Conservation (phyloP, 2,329 filamentous ascomycete species). For the Xylariaceae sp. region DNA sequence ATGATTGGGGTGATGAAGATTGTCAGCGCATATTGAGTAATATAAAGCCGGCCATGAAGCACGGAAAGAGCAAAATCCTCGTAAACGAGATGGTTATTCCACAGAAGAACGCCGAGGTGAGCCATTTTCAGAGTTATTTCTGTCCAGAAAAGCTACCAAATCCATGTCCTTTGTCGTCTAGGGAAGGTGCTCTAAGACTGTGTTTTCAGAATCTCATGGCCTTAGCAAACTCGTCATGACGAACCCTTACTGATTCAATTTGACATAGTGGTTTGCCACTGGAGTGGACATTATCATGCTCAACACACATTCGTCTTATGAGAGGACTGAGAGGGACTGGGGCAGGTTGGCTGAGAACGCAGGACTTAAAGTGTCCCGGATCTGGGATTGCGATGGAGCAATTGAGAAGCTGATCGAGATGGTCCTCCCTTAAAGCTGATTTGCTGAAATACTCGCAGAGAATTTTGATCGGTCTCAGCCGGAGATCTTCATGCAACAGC, state of each 20-base stretch:
- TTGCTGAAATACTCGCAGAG: too few species aligned
- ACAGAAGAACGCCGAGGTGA: background rate
- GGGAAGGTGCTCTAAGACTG: too few species aligned
- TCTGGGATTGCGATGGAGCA: background rate
- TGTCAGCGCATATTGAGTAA: background rate
- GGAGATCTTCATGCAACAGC: background rate
- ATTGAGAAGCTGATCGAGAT: slow-evolving; percentile 1
- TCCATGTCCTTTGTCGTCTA: too few species aligned
- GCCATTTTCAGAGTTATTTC: too few species aligned
- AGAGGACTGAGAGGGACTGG: slow-evolving; percentile 1
- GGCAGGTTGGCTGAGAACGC: background rate
- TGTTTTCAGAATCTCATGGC: too few species aligned
- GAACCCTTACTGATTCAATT: too few species aligned
- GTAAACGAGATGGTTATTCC: slow-evolving; percentile 3
- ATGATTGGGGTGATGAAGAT: slow-evolving; percentile 1
- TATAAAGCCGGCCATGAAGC: background rate
- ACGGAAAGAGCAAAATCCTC: background rate
- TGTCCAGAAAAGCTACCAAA: too few species aligned
- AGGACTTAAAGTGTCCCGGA: background rate
- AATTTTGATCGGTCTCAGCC: too few species aligned
- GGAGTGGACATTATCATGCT: slow-evolving; percentile 1
- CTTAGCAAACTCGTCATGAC: too few species aligned
- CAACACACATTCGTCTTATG: background rate
- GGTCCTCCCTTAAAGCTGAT: background rate
- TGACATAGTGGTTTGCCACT: background rate